Evolutionary conservation across 106 monocot genomes (phyloP), one percentile per base, ranked within the genome.

Genomic region (Dendrobium catenatum): DNA sequence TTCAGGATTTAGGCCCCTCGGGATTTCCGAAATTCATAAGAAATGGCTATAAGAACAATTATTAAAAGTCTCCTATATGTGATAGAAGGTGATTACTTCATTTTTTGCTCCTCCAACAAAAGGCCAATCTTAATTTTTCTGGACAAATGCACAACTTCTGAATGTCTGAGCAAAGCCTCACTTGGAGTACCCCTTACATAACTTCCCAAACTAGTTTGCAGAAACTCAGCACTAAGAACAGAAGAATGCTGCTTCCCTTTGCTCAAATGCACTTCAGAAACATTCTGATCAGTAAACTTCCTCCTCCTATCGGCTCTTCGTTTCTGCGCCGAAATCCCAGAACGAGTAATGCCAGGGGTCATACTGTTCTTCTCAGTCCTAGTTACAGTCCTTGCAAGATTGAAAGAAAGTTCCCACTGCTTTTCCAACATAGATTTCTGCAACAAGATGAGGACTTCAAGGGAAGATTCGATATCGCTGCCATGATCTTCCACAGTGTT

Each of bases 381-480:
- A 56, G 2, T n/a, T 67, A 61, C 73, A 15, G 66, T 68, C 18
- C 59, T 48, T 13, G 61, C 84, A 72, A 85, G 76, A 78, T 85
- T 73, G 42, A 91, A 88, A 42, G 89, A 87, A 77, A 99, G 93
- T 31, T 88, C 82, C 98, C 95, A 99, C 68, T 99, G 98, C 80
- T 99, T 99, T 83, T 99, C 98, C 68, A 99, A 82, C 98, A 99
- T 89, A 49, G 98, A 93, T 58, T 93, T 93, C 82, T 95, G 93
- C 84, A 99, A 79, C 84, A 95, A 81, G 61, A 99, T 75, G 56
- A 99, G 80, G 64, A 85, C 88, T 80, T 98, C 94, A n/a, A 92
- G 86, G 20, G 97, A 94, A 80, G 87, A 86, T 77, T 93, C 92
- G 47, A 91, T 41, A 56, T 89, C 90, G 33, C 59, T 42, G 42